Evolutionary conservation across 2,329 filamentous ascomycete genomes (phyloP), one percentile per base, ranked within the genome.

Genomic region (Aspergillus texensis): DNA sequence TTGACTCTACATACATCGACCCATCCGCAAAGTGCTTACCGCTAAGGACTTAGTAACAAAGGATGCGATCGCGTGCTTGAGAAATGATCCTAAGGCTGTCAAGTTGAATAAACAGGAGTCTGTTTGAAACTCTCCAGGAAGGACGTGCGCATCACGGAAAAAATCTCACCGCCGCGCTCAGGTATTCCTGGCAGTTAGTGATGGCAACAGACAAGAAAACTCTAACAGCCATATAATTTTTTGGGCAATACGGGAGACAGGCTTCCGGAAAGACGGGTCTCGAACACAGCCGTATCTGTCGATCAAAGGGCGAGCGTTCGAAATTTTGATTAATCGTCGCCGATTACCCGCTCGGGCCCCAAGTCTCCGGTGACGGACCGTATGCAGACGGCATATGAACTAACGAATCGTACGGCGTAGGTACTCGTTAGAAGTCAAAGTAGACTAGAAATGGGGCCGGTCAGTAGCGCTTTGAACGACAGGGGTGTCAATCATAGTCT

Each of bases 281-380:
- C 61, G 62, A 67, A 64, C 61, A 36, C 61, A 39, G 53, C 58
- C 34, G 58, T 48, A 45, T 50, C 28, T 46, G 65, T 62, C 59
- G 61, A 68, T 68, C 66, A 61, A 24, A 54, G 30, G 54, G 48
- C 26, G 58, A 39, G 45, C 55, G 26, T 28, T 60, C 60, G 50
- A 57, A 57, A 63, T 53, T 53, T 53, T 34, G 26, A 53, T 34
- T 14, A 59, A 62, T 68, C 43, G 58, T 26, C 58, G 62, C 62
- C 60, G 58, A 56, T 28, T 58, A 64, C 55, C 58, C 58, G 58
- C 65, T 64, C 62, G 58, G 60, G 65, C 60, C 43, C 60, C 54
- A 45, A 58, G 46, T 21, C 30, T 46, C 26, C 52, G 52, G 52
- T 39, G 52, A 55, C 52, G 52, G 58, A 54, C 50, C 30, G 58